These are phyloP conservation scores for Lagenidium sp. DNA, from an alignment of 352 stramenopile genomes.

Conservation along the genomic window DNA sequence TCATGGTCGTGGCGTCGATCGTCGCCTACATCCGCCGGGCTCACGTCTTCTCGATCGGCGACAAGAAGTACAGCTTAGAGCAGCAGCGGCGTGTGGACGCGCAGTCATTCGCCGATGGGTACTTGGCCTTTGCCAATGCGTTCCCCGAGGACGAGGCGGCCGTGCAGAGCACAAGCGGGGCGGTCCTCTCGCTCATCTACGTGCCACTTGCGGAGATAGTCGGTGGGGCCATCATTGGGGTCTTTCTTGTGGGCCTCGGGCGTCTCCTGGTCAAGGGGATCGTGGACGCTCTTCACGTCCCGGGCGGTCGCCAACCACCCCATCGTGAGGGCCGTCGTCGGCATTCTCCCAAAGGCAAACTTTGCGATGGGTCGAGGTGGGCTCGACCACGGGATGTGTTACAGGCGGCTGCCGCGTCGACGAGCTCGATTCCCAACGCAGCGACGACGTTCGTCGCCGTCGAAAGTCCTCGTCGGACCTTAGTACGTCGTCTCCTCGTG, in stretches of 20 bases:
- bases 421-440: background rate
- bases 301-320: too few species aligned
- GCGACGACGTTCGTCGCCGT: background rate
- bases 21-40: background rate
- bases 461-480: background rate
- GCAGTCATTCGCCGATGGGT: background rate
- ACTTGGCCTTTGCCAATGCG: slow-evolving; percentile 1
- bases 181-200: background rate
- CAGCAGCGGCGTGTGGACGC: background rate
- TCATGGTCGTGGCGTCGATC: background rate
- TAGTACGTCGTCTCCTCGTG: too few species aligned
- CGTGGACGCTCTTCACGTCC: background rate
- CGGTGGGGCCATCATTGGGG: background rate
- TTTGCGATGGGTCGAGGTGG: too few species aligned
- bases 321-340: too few species aligned
- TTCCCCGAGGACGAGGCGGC: background rate
- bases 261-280: background rate
- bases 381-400: too few species aligned
- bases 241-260: background rate
- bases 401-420: background rate
- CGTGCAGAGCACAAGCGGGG: background rate
- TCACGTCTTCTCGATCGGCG: background rate
- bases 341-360: too few species aligned
- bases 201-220: slow-evolving; percentile 1
- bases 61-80: background rate